Evolutionary conservation across 2,329 filamentous ascomycete species (phyloP), one percentile per base, ranked within the genome.

Genomic region (Chrysosporium queenslandicum): DNA sequence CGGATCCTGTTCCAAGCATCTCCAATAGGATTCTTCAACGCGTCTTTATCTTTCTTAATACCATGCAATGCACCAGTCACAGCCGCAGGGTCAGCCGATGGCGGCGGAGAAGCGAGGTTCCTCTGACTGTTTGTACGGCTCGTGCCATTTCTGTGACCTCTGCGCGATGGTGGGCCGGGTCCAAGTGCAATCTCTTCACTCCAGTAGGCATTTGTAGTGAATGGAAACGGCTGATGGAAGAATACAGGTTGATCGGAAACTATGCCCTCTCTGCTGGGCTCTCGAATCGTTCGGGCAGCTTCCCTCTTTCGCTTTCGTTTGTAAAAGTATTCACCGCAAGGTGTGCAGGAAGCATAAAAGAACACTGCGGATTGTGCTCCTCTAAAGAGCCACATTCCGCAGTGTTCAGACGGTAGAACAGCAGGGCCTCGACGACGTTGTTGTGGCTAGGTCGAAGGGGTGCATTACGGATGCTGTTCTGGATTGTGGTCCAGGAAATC

Each of bases 151-250:
- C 79, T 58, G 63, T 71, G 53, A 57, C 68, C 62, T 70, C 66
- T 83, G 77, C 74, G 69, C 61, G 83, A 83, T 29, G 82, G 83
- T 32, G 86, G 77, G 2, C 80, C 81, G 1, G 90, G 90, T 0
- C 90, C 90, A 70, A 90, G 77, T 56, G 75, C 76, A 58, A 96
- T 94, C 68, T 96, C 90, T 64, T 92, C 86, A 29, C 78, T 74
- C 90, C 90, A 96, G 69, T 87, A 87, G 11, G 85, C 83, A 62
- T 96, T 96, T 25, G 88, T 94, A 62, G 83, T 84, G 61, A 88
- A 92, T 0, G 88, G 86, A 4, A 66, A 68, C 1, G 85, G 89
- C 62, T 96, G 89, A 47, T 81, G 77, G 67, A 94, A 92, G 9
- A 81, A 68, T 37, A 79, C 80, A 0, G 87, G 86, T 64, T 89